These are phyloP conservation scores for Auriscalpium orientale DNA, from an alignment of 768 basidiomycete species.

Conservation along the genomic window DNA sequence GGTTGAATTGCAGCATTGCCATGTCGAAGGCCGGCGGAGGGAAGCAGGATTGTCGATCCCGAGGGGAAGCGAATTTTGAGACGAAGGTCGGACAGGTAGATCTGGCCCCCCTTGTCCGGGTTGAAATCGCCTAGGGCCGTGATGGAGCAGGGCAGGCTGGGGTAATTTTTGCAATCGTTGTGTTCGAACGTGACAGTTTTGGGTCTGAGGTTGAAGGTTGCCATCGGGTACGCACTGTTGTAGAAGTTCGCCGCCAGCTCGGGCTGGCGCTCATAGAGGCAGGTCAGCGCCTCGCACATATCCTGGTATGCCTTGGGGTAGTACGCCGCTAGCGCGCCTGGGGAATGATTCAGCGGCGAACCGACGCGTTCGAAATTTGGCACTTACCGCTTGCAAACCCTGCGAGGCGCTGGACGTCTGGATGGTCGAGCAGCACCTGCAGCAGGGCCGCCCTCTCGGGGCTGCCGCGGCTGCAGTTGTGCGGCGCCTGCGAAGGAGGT, in stretches of 20 bases:
- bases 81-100: conserved; percentile 13
- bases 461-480: no score
- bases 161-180: not conserved
- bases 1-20: conserved; percentile 11
- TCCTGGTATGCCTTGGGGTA: not conserved
- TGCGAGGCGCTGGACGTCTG: not conserved
- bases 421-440: not conserved
- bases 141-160: conserved; percentile 10
- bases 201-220: conserved; percentile 14
- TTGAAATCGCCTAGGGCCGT: conserved; percentile 13
- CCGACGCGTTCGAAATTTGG: not conserved
- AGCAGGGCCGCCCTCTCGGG: not conserved
- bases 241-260: conserved; percentile 7
- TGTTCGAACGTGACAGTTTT: not conserved
- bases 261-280: not conserved
- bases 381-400: not conserved
- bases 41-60: conserved; percentile 12
- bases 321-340: not conserved
- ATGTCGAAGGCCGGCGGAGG: conserved; percentile 14
- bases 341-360: not conserved
- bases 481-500: no score
- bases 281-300: not conserved
- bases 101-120: conserved; percentile 9
- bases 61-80: conserved; percentile 17
- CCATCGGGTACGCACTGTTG: conserved; percentile 11